These are phyloP conservation scores for Cyclospora cayetanensis DNA, from an alignment of 169 alveolate genomes.

Conservation along the genomic window DNA sequence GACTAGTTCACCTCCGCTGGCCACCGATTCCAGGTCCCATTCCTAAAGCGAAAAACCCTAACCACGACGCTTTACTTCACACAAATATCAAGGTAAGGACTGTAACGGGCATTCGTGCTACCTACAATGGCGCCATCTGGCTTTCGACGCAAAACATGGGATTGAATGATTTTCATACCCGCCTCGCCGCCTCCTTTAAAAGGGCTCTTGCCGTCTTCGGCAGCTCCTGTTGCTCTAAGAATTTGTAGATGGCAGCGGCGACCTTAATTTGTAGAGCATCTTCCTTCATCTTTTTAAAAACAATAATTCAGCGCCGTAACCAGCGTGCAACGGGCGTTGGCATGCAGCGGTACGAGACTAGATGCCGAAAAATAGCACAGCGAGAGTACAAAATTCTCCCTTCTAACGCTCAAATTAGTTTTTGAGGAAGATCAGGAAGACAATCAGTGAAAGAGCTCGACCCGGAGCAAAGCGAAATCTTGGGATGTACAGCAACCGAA, in stretches of 20 bases:
- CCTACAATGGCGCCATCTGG: neutral
- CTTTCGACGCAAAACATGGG: neutral
- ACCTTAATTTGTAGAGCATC: neutral
- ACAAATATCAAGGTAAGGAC: neutral
- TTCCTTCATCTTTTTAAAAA: neutral
- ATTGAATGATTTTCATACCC: neutral
- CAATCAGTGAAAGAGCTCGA: no score
- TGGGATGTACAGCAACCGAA: no score
- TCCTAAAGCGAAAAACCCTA: neutral
- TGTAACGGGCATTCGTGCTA: neutral
- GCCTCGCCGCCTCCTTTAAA: neutral
- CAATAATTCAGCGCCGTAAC: no score
- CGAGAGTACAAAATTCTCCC: no score
- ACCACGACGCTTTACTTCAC: neutral
- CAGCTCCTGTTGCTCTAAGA: neutral
- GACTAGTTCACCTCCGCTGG: neutral
- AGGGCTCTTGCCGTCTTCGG: neutral
- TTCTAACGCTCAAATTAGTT: no score
- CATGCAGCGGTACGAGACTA: no score
- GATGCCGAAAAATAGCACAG: no score
- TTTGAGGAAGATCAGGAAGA: no score
- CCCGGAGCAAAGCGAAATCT: no score
- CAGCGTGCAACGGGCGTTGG: no score
- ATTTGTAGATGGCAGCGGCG: neutral
- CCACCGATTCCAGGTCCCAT: constrained; percentile 8